phyloP scores from a whole-genome alignment of 176 grass and related monocot genomes.

The maize (Zea mays) region DNA sequence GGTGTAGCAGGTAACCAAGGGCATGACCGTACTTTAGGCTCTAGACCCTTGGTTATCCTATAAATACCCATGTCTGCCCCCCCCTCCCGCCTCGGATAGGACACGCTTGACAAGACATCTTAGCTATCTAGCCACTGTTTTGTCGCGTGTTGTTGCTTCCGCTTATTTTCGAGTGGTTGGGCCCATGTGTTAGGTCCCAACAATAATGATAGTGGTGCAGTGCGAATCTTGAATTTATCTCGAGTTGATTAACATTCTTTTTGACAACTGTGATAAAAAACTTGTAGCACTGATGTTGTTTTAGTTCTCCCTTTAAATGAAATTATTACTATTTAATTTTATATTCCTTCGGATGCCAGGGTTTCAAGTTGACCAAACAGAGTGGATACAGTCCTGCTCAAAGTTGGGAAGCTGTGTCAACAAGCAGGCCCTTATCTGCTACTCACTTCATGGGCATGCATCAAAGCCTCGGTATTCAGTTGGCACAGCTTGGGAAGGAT shows the following conservation, averaged over 20 bases:
- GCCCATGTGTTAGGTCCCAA: no score
- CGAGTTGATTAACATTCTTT: conserved; percentile 7
- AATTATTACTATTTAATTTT: not conserved
- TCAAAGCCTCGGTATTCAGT: conserved; percentile 73
- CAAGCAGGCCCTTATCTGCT: conserved; percentile 58
- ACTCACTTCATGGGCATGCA: conserved; percentile 71
- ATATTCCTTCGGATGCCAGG: conserved; percentile 41
- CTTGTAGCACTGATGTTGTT: not conserved
- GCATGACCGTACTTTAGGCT: no score
- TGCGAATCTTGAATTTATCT: conserved; percentile 11
- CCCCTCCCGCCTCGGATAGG: no score
- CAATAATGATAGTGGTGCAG: conserved; percentile 8
- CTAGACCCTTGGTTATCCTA: no score
- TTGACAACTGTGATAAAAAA: not conserved
- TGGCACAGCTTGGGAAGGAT: conserved; percentile 69
- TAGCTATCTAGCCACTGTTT: no score
- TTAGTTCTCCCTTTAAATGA: conserved; percentile 13
- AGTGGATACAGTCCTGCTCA: conserved; percentile 61
- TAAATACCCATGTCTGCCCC: no score
- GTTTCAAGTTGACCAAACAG: conserved; percentile 74
- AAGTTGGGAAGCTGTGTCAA: conserved; percentile 63
- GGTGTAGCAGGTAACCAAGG: no score
- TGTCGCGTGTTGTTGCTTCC: no score
- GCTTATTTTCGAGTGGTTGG: no score
- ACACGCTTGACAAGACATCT: no score